These are phyloP conservation scores for Brasilioporus rufonigricans DNA, from an alignment of 768 basidiomycete genomes.

Conservation along the genomic window DNA sequence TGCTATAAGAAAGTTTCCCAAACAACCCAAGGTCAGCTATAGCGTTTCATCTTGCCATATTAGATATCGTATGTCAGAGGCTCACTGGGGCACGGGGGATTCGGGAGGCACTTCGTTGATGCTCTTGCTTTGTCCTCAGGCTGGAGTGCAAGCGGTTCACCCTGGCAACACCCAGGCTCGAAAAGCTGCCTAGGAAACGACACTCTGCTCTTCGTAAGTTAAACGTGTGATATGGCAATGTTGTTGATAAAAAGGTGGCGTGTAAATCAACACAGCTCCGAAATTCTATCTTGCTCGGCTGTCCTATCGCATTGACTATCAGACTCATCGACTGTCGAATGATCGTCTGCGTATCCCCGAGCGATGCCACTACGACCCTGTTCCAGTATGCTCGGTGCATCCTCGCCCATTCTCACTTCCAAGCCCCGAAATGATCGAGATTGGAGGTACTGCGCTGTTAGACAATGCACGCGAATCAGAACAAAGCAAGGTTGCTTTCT, in stretches of 20 bases:
- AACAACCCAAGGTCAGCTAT: background rate
- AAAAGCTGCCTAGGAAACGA: background rate
- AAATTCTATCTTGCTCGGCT: background rate
- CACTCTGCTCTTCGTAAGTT: background rate
- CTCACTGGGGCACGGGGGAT: no score
- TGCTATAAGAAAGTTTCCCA: background rate
- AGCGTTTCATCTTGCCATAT: background rate
- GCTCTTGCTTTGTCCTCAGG: no score
- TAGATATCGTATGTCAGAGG: background rate
- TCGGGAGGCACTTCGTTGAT: no score
- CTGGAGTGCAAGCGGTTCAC: no score
- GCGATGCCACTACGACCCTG: constrained; percentile 91
- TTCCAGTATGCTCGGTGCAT: constrained; percentile 78
- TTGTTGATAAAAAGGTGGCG: background rate
- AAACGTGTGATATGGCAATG: background rate
- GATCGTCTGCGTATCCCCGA: constrained; percentile 72
- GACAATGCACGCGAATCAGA: constrained; percentile 6
- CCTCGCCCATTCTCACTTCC: constrained; percentile 73
- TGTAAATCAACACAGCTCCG: background rate
- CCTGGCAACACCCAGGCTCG: background rate
- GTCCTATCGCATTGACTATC: background rate
- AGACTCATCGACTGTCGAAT: background rate
- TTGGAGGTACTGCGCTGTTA: constrained; percentile 66
- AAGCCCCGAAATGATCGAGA: constrained; percentile 77
- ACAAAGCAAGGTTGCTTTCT: constrained; percentile 2